phyloP scores from a whole-genome alignment of 345 rosid species.

The Euphorbia lathyris region DNA sequence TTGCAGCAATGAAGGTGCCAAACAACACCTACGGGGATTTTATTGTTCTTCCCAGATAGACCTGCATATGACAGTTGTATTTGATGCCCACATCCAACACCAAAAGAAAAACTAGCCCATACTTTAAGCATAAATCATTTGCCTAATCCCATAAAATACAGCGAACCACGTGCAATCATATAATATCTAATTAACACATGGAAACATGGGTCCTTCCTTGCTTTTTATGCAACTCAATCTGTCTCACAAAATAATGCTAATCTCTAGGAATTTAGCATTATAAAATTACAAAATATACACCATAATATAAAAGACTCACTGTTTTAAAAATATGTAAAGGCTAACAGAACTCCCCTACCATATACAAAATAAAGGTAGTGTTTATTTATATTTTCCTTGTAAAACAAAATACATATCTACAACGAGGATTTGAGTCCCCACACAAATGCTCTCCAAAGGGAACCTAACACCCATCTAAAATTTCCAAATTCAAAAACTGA shows the following conservation, averaged over 20 bases:
- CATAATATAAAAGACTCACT: neutral
- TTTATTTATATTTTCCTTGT: constrained; percentile 9
- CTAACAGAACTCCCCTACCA: neutral
- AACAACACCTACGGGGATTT: neutral
- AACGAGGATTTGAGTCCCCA: constrained; percentile 5
- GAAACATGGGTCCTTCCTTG: too few relatives aligned
- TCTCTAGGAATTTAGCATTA: too few relatives aligned
- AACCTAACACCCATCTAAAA: neutral
- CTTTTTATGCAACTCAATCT: too few relatives aligned
- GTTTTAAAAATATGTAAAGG: neutral
- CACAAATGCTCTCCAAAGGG: neutral
- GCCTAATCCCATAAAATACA: neutral
- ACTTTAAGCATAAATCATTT: neutral
- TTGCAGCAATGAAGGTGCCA: too few relatives aligned
- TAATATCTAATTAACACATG: too few relatives aligned
- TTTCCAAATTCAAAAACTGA: constrained; percentile 6
- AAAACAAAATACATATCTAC: constrained; percentile 26
- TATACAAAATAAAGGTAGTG: neutral
- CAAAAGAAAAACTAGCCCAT: neutral
- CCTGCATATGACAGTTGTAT: neutral
- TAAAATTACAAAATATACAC: too few relatives aligned
- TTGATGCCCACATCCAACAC: neutral
- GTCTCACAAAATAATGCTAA: too few relatives aligned
- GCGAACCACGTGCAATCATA: neutral
- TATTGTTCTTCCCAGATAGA: neutral